phyloP scores from a whole-genome alignment of 257 asterid species.

The Rehmannia glutinosa region DNA sequence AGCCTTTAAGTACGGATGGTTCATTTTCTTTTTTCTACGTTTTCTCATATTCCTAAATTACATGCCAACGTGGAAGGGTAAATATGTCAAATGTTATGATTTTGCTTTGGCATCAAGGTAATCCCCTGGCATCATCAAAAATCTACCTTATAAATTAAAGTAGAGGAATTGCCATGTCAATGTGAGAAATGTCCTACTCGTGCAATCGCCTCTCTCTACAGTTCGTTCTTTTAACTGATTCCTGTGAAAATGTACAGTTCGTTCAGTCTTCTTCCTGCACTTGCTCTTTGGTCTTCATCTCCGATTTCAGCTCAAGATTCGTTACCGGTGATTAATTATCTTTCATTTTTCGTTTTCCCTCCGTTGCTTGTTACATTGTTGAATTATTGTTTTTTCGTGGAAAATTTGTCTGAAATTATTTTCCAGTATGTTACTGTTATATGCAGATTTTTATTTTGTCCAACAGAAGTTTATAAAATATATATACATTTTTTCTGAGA shows the following conservation, averaged over 20 bases:
- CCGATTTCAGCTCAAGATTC: slow-evolving; percentile 17
- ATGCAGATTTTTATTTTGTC: not conserved
- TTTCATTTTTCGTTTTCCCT: not conserved
- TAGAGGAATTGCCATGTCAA: not conserved
- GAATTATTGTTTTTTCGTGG: not conserved
- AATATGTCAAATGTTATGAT: not conserved
- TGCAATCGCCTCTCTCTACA: slow-evolving; percentile 6
- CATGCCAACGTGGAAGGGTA: slow-evolving; percentile 10
- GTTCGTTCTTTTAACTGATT: slow-evolving; percentile 7
- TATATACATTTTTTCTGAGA: not conserved
- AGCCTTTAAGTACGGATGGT: no score
- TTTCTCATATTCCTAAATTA: no score
- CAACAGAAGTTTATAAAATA: not conserved
- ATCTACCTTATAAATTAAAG: not conserved
- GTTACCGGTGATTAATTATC: slow-evolving; percentile 13
- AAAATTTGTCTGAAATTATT: not conserved
- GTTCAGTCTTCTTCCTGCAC: slow-evolving; percentile 25
- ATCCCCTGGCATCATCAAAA: slow-evolving; percentile 6
- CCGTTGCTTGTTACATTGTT: not conserved
- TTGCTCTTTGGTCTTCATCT: slow-evolving; percentile 15
- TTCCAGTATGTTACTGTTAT: not conserved
- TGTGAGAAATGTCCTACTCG: slow-evolving; percentile 12
- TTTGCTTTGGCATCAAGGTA: slow-evolving; percentile 1
- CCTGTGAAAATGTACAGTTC: slow-evolving; percentile 35
- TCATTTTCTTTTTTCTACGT: no score